Base-by-base conservation (phyloP, 2,329 filamentous ascomycete genomes). In the Aureobasidium namibiae region DNA sequence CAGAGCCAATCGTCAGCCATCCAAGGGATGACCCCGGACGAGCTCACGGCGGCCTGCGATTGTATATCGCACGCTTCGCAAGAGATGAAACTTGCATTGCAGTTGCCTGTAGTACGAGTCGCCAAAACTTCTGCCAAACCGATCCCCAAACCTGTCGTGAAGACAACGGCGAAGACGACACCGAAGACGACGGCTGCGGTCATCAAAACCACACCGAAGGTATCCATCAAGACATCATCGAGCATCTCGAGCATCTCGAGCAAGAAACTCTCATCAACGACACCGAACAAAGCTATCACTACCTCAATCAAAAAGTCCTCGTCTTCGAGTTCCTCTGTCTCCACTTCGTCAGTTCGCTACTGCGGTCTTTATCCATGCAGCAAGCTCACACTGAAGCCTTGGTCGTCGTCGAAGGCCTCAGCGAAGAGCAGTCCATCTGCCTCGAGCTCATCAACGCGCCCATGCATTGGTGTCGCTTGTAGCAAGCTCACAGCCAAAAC, bases 11-110 rank as follows among this genome's bases (percentile, higher is more conserved):
- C 21, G 8, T 23, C 29, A 10, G 31, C 33, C 7, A n/a, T 52
- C 10, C 29, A 38, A 18, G 33, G 56, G 7, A 26, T 59, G 44
- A 24, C 45, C 13, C 18, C 44, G 13, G 16, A 29, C 24, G 56
- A 59, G 34, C 44, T 59, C n/a, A 48, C 44, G 14, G 42, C 56
- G 8, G 44, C 56, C 5, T 59, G 56, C n/a, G 18, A 18, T 13
- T 59, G 56, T 16, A 39, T 59, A 10, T 29, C 45, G 14, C 4
- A 14, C 6, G 11, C 44, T 16, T 39, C 56, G 1, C 16, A 16
- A 21, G 33, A 36, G 3, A 59, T 59, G 56, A 49, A 49, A 9
- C 21, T 29, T 26, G 56, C 44, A 16, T 13, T 59, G 10, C 38
- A 56, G 26, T 21, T 24, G 26, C 53, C 48, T 9, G 48, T 52